Percentiles rank a stretch among this genome's conserved stretches.
Evolutionary conservation across 257 asterid species (phyloP).

Genomic region (Oldenlandia corymbosa): DNA sequence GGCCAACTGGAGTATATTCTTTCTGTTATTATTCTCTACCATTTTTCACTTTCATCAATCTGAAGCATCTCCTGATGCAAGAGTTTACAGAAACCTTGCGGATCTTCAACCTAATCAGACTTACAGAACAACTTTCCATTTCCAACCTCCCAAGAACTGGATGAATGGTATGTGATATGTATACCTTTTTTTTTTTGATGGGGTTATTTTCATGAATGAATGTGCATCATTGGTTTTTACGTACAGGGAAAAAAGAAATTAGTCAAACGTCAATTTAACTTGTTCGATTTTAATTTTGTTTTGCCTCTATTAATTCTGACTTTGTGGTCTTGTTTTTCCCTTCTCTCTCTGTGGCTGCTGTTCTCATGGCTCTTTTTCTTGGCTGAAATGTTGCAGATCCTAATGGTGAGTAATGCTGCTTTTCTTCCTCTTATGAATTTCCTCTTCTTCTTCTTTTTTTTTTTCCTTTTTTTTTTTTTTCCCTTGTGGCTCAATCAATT

Average conservation of each 20-base stretch:
- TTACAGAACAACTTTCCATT: slow-evolving; percentile 59
- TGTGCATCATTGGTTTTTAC: no score
- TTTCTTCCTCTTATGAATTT: slow-evolving; percentile 18
- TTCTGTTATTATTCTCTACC: not conserved
- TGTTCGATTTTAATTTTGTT: no score
- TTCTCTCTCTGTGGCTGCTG: not conserved
- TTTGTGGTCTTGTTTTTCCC: no score
- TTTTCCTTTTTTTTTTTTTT: no score
- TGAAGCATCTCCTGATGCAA: slow-evolving; percentile 17
- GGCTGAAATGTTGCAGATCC: slow-evolving; percentile 51
- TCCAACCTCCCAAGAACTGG: slow-evolving; percentile 75
- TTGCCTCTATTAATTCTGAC: not conserved
- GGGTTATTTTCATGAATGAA: not conserved
- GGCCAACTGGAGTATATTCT: slow-evolving; percentile 8
- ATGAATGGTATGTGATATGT: slow-evolving; percentile 51
- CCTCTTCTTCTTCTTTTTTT: no score
- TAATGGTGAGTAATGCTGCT: slow-evolving; percentile 42
- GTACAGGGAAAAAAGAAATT: not conserved
- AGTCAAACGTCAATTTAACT: slow-evolving; percentile 8
- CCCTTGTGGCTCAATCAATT: no score
- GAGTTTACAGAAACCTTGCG: slow-evolving; percentile 6
- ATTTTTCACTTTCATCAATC: slow-evolving; percentile 2
- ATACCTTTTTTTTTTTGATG: not conserved
- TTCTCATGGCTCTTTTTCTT: slow-evolving; percentile 11
- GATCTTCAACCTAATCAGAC: slow-evolving; percentile 8